A percentile compares a stretch with the other conserved stretches of the same genome.
phyloP scores from a whole-genome alignment of 345 rosid species.

The Adansonia digitata region DNA sequence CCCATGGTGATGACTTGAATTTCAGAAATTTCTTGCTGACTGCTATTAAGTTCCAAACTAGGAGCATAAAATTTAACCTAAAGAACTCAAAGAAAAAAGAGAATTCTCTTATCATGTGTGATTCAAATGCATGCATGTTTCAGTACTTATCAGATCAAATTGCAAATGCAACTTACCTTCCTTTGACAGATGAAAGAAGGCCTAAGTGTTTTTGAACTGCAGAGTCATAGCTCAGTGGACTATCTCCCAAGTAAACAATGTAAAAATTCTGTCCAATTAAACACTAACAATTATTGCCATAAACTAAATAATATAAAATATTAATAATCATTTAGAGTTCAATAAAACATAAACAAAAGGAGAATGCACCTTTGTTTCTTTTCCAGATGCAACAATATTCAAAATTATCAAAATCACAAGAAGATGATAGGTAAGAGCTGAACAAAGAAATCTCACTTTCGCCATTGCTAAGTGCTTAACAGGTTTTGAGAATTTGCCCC shows the following conservation, averaged over 20 bases:
- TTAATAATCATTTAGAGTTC: background rate
- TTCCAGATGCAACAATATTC: slow-evolving; percentile 24
- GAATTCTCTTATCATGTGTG: no score
- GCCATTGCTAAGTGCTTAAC: slow-evolving; percentile 25
- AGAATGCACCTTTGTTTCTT: slow-evolving; percentile 34
- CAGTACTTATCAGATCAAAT: background rate
- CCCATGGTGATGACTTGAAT: background rate
- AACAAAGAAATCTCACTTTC: slow-evolving; percentile 18
- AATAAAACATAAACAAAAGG: background rate
- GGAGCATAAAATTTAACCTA: no score
- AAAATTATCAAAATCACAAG: slow-evolving; percentile 16
- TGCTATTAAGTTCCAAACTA: background rate
- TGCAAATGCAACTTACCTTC: slow-evolving; percentile 31
- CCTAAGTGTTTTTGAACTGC: slow-evolving; percentile 30
- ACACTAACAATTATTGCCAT: background rate
- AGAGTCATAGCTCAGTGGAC: slow-evolving; percentile 13
- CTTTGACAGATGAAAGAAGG: slow-evolving; percentile 42
- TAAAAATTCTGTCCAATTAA: slow-evolving; percentile 39
- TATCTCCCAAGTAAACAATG: slow-evolving; percentile 45
- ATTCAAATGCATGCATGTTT: background rate
- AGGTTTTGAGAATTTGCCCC: background rate
- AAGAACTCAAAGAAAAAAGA: background rate
- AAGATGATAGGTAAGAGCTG: slow-evolving; percentile 19
- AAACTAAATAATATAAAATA: background rate
- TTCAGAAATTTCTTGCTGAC: background rate